These are phyloP conservation scores for Medicago ruthenica DNA, from an alignment of 306 rosid genomes.

Conservation along the genomic window DNA sequence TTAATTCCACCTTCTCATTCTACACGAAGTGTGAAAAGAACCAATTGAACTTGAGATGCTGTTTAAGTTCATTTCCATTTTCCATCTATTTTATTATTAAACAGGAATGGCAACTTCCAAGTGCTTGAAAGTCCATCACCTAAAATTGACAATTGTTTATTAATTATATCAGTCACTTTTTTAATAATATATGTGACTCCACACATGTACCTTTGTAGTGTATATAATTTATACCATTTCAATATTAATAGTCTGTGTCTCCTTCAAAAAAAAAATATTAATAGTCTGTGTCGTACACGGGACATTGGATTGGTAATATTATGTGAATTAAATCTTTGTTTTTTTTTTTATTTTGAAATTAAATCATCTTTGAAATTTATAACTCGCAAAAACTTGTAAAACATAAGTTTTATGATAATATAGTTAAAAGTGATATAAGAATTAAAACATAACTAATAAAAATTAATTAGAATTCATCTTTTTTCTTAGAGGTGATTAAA, in stretches of 20 bases:
- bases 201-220: neutral
- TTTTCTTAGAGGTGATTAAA: too few species aligned
- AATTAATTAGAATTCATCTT: too few species aligned
- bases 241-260: neutral
- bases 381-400: too few species aligned
- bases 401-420: too few species aligned
- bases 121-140: constrained; percentile 18
- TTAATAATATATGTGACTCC: constrained; percentile 4
- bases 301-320: neutral
- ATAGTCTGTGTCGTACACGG: neutral
- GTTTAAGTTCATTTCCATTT: constrained; percentile 4
- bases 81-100: constrained; percentile 5
- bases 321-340: neutral
- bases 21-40: constrained; percentile 40
- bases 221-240: neutral
- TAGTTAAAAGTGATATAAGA: too few species aligned
- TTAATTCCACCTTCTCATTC: constrained; percentile 15
- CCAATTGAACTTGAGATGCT: constrained; percentile 35
- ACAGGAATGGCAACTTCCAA: neutral
- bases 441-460: too few species aligned
- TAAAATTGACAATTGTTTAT: neutral
- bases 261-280: too few species aligned
- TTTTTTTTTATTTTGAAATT: too few species aligned
- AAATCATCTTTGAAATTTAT: too few species aligned
- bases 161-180: neutral